Conservation (phyloP, 2,329 filamentous ascomycete genomes). For the Plectosphaerella cucumerina region DNA sequence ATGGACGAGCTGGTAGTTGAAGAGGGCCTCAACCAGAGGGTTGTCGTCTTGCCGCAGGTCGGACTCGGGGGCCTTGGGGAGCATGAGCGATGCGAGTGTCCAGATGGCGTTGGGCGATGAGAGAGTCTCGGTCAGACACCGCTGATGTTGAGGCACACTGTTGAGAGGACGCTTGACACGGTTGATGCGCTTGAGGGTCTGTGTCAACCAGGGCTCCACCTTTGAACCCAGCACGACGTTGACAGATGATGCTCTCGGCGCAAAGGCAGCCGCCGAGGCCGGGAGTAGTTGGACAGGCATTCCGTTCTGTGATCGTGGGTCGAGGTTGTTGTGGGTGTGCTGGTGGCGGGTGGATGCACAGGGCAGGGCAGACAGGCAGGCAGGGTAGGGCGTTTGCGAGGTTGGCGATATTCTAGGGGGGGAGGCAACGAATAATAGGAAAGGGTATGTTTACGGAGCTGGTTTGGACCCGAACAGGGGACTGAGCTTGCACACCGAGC, state of each 20-base stretch:
- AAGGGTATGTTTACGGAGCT: conserved; percentile 42
- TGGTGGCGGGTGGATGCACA: background rate
- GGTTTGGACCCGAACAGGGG: conserved; percentile 52
- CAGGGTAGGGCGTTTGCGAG: conserved; percentile 17
- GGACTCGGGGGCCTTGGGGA: conserved; percentile 81
- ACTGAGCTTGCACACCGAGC: conserved; percentile 57
- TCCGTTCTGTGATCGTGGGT: conserved; percentile 21
- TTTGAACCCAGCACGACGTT: conserved; percentile 92
- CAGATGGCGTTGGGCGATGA: conserved; percentile 89
- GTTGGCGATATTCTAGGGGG: conserved; percentile 15
- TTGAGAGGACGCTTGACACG: conserved; percentile 95
- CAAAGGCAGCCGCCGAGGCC: conserved; percentile 93
- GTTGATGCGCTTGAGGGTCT: conserved; percentile 95
- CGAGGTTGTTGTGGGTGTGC: background rate
- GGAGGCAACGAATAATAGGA: conserved; percentile 34
- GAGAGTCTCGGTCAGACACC: conserved; percentile 91
- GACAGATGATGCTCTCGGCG: conserved; percentile 81
- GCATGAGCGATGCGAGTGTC: conserved; percentile 89
- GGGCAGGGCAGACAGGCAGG: conserved; percentile 1
- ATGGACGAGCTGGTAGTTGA: conserved; percentile 90
- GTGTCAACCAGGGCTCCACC: conserved; percentile 94
- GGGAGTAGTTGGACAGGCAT: conserved; percentile 95
- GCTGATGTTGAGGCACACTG: conserved; percentile 90
- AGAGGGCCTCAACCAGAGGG: conserved; percentile 78
- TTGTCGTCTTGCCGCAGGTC: conserved; percentile 80